Evolutionary conservation across 306 rosid species (phyloP).

Genomic region (Pyrus pyrifolia): DNA sequence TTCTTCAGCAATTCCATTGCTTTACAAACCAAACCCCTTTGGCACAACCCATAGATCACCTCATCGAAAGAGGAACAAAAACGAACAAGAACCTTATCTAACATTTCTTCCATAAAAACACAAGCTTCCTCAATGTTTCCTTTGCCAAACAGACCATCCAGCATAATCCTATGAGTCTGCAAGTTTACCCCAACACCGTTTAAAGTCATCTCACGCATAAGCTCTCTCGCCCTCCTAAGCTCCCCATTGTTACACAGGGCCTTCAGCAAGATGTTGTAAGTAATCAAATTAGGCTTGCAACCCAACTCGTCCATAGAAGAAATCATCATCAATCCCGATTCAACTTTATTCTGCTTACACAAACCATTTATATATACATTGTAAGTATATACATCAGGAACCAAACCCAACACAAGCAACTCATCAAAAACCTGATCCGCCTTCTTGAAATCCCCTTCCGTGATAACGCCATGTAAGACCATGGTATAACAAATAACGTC

Average conservation of each 20-base stretch:
- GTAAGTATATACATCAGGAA: conserved; percentile 64
- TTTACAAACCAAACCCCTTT: conserved; percentile 37
- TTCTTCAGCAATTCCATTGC: conserved; percentile 45
- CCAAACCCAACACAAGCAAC: conserved; percentile 60
- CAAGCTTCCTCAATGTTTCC: conserved; percentile 55
- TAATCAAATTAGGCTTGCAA: conserved; percentile 62
- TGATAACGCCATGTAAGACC: conserved; percentile 50
- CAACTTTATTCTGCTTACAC: conserved; percentile 52
- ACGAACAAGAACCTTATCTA: conserved; percentile 36
- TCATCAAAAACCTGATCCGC: conserved; percentile 68
- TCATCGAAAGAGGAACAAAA: conserved; percentile 45
- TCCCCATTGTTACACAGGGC: conserved; percentile 37
- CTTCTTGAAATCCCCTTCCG: conserved; percentile 32
- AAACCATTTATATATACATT: conserved; percentile 63
- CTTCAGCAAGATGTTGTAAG: conserved; percentile 55
- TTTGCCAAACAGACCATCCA: conserved; percentile 48
- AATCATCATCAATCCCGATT: conserved; percentile 39
- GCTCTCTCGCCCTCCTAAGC: conserved; percentile 28
- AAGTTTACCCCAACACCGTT: conserved; percentile 52
- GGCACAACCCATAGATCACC: conserved; percentile 49
- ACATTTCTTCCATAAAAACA: conserved; percentile 52
- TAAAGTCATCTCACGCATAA: conserved; percentile 44
- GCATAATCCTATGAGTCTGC: conserved; percentile 49
- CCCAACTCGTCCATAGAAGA: conserved; percentile 59
- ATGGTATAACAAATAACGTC: conserved; percentile 70